Base-by-base conservation (phyloP, 441 rosid genomes). In the Isatis lusitanica region DNA sequence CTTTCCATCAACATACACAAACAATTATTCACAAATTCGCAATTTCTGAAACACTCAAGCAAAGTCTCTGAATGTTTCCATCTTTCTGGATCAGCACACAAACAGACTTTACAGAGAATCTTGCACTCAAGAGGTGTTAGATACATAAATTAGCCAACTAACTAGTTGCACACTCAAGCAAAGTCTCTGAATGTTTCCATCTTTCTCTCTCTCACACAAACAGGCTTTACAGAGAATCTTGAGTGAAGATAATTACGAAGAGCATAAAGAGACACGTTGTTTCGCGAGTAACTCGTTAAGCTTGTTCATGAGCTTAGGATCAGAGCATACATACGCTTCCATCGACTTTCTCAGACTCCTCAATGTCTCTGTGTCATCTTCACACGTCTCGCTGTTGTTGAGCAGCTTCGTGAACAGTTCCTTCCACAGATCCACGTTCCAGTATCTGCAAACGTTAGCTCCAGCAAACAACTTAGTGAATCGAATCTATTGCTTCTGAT, bases 351-450 rank as follows among this genome's bases (percentile, higher is more conserved):
- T 87, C 79, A 94, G 81, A 21, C 63, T 72, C 83, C 72, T 83
- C 74, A 90, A 60, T 79, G 87, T 78, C 73, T 80, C 73, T n/a
- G 50, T 58, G 79, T 86, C 85, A 52, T 81, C 82, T 38, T 64
- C 78, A 66, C 81, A 65, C 13, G 66, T 48, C 73, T 73, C 77
- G 21, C 63, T 64, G 81, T 94, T 94, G 1, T 94, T 94, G 1
- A 92, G 90, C 81, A 94, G 86, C 82, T 82, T 73, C 40, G 85
- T 65, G 70, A 92, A 94, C 18, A 94, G 80, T 43, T 79, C 83
- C 82, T 83, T 85, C 97, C 99, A 94, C 15, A 94, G 78, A 9
- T 87, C 85, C 18, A 82, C 86, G 44, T 87, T 90, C 97, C 97
- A 94, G 61, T 94, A 94, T 73, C 98, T 90, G 91, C 53, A 56